phyloP scores from a whole-genome alignment of 2,329 filamentous ascomycete species.

The Aspergillus sp. region DNA sequence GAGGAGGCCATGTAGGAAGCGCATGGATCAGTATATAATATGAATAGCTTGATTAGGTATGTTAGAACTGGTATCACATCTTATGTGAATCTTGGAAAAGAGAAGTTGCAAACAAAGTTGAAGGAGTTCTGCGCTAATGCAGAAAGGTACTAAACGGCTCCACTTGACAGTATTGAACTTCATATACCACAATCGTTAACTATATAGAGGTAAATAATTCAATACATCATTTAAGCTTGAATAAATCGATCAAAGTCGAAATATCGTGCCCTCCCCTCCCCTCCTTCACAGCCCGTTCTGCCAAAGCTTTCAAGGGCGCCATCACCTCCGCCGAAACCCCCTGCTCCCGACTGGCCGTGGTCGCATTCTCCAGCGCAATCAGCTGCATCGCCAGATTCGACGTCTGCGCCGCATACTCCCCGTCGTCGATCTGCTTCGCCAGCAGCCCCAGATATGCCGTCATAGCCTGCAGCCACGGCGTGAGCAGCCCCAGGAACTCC shows the following conservation, averaged over 20 bases:
- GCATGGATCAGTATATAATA: too few relatives aligned
- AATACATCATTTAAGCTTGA: too few relatives aligned
- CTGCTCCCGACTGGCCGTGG: constrained; percentile 1
- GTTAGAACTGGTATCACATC: too few relatives aligned
- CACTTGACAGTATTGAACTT: too few relatives aligned
- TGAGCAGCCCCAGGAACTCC: constrained; percentile 4
- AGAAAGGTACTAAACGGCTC: too few relatives aligned
- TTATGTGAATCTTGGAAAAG: too few relatives aligned
- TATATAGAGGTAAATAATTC: background rate
- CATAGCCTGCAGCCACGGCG: constrained; percentile 10
- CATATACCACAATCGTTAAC: too few relatives aligned
- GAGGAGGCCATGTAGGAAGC: too few relatives aligned
- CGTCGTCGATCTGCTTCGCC: constrained; percentile 10
- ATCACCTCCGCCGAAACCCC: constrained; percentile 3
- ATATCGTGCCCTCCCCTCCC: constrained; percentile 5
- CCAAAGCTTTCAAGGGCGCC: background rate
- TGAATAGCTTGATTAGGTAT: too few relatives aligned
- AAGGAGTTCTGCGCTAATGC: too few relatives aligned
- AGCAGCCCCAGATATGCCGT: constrained; percentile 6
- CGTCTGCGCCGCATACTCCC: constrained; percentile 5
- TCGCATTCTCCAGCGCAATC: constrained; percentile 6
- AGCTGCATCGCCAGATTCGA: constrained; percentile 12
- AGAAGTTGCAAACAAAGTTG: too few relatives aligned
- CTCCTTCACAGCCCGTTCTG: constrained; percentile 4
- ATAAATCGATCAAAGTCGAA: constrained; percentile 8